phyloP scores from a whole-genome alignment of 208 protist genomes.

The Leishmania gerbilli region DNA sequence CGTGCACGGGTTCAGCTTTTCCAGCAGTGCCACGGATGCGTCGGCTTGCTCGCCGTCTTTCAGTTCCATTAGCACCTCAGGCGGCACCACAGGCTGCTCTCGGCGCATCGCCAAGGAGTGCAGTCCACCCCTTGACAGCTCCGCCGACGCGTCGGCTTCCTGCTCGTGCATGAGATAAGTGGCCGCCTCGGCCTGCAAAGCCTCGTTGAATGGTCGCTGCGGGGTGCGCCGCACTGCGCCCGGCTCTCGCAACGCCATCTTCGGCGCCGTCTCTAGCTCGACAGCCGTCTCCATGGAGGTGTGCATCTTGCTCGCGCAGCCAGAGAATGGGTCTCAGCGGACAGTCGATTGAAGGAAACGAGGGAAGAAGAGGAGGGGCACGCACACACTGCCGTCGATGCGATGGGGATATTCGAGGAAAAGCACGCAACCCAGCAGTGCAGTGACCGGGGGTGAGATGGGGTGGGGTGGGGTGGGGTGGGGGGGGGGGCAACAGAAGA shows the following conservation, averaged over 20 bases:
- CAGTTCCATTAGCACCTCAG: slow-evolving; percentile 2
- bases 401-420: background rate
- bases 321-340: background rate
- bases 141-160: slow-evolving; percentile 6
- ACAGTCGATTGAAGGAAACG: background rate
- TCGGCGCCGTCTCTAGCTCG: background rate
- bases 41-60: slow-evolving; percentile 11
- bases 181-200: slow-evolving; percentile 17
- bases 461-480: no score
- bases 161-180: slow-evolving; percentile 21
- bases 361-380: background rate
- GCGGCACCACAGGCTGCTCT: background rate
- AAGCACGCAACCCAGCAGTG: background rate
- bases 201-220: slow-evolving; percentile 18
- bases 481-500: no score
- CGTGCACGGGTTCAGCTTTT: slow-evolving; percentile 38
- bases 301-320: background rate
- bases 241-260: background rate
- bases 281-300: background rate
- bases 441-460: background rate
- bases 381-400: background rate
- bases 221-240: background rate
- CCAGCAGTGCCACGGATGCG: background rate
- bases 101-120: background rate
- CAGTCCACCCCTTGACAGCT: background rate